phyloP scores from a whole-genome alignment of 2,329 filamentous ascomycete species.

The Fusarium fujikuroi region DNA sequence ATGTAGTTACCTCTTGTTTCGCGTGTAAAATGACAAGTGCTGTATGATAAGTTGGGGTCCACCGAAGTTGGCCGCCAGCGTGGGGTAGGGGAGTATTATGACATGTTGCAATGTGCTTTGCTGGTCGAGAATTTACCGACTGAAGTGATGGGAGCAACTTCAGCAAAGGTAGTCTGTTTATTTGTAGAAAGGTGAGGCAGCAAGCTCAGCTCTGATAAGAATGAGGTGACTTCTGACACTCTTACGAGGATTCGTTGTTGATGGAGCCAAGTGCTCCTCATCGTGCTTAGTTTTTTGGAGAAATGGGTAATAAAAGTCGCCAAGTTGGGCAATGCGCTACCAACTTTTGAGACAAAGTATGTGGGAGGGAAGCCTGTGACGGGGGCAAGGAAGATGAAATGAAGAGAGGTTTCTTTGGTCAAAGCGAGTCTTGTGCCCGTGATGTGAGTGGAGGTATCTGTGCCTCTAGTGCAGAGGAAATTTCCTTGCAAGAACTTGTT shows the following conservation, averaged over 20 bases:
- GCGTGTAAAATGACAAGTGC: not conserved
- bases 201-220: not conserved
- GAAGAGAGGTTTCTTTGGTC: not conserved
- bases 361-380: not conserved
- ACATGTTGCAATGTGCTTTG: not conserved
- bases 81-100: not conserved
- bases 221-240: not conserved
- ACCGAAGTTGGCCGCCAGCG: not conserved
- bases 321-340: not conserved
- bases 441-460: not conserved
- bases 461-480: not conserved
- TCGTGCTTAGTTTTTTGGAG: not conserved
- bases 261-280: not conserved
- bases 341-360: not conserved
- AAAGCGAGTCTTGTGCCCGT: not conserved
- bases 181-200: not conserved
- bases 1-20: not conserved
- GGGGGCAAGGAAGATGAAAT: not conserved
- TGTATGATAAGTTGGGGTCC: not conserved
- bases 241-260: not conserved
- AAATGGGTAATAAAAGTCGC: not conserved
- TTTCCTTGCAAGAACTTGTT: not conserved
- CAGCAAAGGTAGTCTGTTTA: fast-evolving
- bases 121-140: not conserved
- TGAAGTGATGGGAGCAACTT: not conserved